These are phyloP conservation scores for Tubosaeta sp. DNA, from an alignment of 768 basidiomycete species.

Conservation along the genomic window DNA sequence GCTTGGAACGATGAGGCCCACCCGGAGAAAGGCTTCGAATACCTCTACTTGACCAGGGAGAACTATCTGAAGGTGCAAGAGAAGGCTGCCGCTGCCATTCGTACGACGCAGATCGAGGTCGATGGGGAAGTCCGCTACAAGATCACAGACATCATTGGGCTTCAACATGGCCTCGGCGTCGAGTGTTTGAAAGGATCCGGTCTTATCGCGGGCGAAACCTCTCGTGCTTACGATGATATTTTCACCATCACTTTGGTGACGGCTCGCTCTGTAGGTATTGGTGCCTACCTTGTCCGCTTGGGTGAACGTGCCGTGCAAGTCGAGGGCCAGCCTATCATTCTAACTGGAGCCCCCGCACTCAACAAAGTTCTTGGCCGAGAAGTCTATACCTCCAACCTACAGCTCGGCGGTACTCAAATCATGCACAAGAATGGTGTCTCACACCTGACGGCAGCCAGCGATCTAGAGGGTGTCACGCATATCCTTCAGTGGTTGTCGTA, in stretches of 20 bases:
- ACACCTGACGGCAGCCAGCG: conserved; percentile 91
- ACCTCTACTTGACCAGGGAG: conserved; percentile 92
- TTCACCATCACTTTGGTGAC: conserved; percentile 99
- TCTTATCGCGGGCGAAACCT: conserved; percentile 97
- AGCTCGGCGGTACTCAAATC: conserved; percentile 99
- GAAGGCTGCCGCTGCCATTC: conserved; percentile 74
- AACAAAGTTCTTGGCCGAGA: conserved; percentile 99
- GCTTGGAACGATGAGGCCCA: conserved; percentile 81
- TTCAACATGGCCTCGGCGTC: conserved; percentile 97
- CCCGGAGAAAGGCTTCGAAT: conserved; percentile 94
- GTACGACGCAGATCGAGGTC: conserved; percentile 80
- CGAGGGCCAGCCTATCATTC: conserved; percentile 98
- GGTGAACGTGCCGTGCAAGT: conserved; percentile 98
- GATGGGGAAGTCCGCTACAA: conserved; percentile 86
- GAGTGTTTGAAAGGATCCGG: conserved; percentile 95
- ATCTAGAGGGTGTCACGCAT: conserved; percentile 90
- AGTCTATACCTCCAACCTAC: conserved; percentile 97
- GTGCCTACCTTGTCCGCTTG: conserved; percentile 96
- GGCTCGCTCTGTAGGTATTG: conserved; percentile 97
- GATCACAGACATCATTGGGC: conserved; percentile 93
- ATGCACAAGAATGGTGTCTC: conserved; percentile 99
- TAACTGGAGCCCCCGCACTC: conserved; percentile 93
- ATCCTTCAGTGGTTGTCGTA: conserved; percentile 96
- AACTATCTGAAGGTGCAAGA: conserved; percentile 86
- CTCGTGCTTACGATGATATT: conserved; percentile 97